Evolutionary conservation across 2,329 filamentous ascomycete species (phyloP), one percentile per base, ranked within the genome.

Genomic region (Exophiala sp.): DNA sequence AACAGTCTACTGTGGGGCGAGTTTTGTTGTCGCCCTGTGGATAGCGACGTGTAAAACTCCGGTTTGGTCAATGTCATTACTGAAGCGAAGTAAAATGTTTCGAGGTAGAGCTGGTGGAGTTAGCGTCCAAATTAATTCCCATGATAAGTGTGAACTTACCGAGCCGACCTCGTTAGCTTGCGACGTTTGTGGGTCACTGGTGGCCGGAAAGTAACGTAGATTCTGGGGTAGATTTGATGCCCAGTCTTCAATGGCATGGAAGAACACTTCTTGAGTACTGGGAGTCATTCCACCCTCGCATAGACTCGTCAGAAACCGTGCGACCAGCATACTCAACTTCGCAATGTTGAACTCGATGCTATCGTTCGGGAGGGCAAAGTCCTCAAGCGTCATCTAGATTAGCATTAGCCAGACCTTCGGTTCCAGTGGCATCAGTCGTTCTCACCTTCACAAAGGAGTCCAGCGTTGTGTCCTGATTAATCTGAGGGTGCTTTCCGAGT

Each of bases 401-500:
- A 18, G 6, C 9, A 10, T 29, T 14, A 29, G 20, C 10, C 8
- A 9, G 11, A 47, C 3, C 12, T 24, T 47, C 32, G 14, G 8
- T 16, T 47, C 8, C 14, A 16, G 14, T n/a, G 11, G 5, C 3
- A 11, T 8, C 10, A 9, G 24, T 11, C 12, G 10, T 47, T 35
- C 21, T 47, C 34, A 47, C 44, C 21, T 47, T 35, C n/a, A 47
- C 44, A 47, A 47, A 33, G 10, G 21, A 35, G 32, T 47, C 44
- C 32, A 36, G 44, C n/a, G 44, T 47, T 1, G 44, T 35, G 7
- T 33, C 34, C 44, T 33, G 44, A 12, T 10, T 47, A 24, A 47
- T 47, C 32, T 47, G 44, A 16, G 44, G 44, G 3, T 10, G 4
- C 14, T 47, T n/a, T 6, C 44, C 44, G 6, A 47, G 44, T 47